phyloP scores from a whole-genome alignment of 2,329 filamentous ascomycete species.

The Epicoccum sorghinum region DNA sequence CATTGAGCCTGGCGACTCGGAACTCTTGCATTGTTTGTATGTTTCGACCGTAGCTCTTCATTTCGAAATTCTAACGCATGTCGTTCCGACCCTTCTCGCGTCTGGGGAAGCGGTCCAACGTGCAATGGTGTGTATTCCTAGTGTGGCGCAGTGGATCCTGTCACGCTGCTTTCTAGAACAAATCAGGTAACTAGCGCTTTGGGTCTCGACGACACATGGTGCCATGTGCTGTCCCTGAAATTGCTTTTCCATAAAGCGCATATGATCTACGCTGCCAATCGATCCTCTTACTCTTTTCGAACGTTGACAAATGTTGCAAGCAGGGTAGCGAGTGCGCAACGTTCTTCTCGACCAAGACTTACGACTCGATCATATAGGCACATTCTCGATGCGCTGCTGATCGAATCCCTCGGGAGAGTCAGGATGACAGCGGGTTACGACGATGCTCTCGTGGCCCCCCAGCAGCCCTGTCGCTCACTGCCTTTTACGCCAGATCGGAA shows the following conservation, averaged over 20 bases:
- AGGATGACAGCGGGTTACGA: conserved; percentile 1
- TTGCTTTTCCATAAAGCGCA: conserved; percentile 2
- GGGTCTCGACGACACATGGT: not conserved
- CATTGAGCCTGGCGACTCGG: conserved; percentile 8
- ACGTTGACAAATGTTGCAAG: conserved; percentile 9
- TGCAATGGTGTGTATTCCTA: conserved; percentile 1
- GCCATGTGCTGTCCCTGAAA: conserved; percentile 8
- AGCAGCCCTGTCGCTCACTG: conserved; percentile 1
- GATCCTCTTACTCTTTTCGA: conserved; percentile 10
- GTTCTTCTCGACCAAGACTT: conserved; percentile 8
- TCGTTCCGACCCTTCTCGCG: conserved; percentile 10
- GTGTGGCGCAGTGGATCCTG: conserved; percentile 6
- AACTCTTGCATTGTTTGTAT: conserved; percentile 2
- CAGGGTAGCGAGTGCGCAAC: not conserved
- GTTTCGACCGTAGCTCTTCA: conserved; percentile 7
- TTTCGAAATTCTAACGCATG: conserved; percentile 5
- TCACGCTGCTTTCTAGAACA: not conserved
- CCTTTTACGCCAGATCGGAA: not conserved
- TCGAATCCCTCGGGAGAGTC: not conserved
- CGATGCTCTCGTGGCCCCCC: not conserved
- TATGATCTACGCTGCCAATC: conserved; percentile 10
- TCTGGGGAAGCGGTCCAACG: conserved; percentile 15
- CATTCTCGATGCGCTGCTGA: not conserved
- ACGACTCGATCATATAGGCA: conserved; percentile 7
- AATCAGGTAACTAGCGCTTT: not conserved